Evolutionary conservation across 179 eudicot genomes (phyloP), one percentile per base, ranked within the genome.

Genomic region (Sideroxylon spinosum): DNA sequence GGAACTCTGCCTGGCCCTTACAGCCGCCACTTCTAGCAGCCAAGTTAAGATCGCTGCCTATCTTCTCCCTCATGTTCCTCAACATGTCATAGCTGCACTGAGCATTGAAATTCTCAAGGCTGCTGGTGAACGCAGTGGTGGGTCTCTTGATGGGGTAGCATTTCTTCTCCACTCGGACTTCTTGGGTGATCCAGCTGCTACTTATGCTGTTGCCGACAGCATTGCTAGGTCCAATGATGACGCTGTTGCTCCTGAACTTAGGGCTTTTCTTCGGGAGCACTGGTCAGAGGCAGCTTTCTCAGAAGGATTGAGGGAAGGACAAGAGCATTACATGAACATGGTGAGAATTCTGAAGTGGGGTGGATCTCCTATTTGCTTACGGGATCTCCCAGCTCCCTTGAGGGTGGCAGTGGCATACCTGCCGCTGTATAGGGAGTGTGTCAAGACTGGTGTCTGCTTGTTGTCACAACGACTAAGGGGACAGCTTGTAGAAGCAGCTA

Each of bases 1-100:
- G 99, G 99, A 95, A 71, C 90, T 95, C 0, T 95, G 99, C 77
- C 98, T 95, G 19, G 98, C 99, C 75, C 94, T 95, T 1, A 95
- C 99, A 0, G 98, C 99, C 6, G 99, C 99, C 74, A 95, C 99
- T 13, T 95, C 98, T 14, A 87, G 93, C 83, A 89, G 98, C 82
- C 98, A 92, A 77, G 90, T 95, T 11, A 90, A 86, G 74, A 87
- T 90, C 22, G 97, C 94, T 5, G 86, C 97, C n/a, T 95, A 87
- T 86, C 97, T 95, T 73, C 97, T 95, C 25, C 97, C 99, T 25
- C 96, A 91, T 67, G 99, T 95, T 11, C 98, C 99, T 7, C 97
- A 88, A 16, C 98, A 92, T 20, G 97, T 95, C 29, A 93, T 95
- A 0, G 89, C 97, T 0, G 98, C 98, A 78, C 97, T 94, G 62